Conservation (phyloP, 306 rosid species). For the Inga oerstediana region DNA sequence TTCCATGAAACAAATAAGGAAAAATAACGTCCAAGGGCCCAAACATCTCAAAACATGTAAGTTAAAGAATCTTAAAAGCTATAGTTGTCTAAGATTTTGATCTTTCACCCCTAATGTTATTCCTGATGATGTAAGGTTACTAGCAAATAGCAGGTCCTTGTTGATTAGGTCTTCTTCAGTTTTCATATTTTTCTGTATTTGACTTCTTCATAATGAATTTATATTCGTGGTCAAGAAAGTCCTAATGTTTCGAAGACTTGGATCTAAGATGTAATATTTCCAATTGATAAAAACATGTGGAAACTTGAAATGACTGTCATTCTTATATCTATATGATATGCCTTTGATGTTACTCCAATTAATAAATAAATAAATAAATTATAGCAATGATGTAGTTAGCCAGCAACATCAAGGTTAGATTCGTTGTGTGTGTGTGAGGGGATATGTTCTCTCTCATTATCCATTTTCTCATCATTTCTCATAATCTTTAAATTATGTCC, state of each 20-base stretch:
- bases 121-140: too few relatives aligned
- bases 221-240: too few relatives aligned
- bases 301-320: not conserved
- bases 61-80: not conserved
- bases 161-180: not conserved
- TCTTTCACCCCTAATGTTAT: too few relatives aligned
- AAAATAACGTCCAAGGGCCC: not conserved
- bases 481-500: too few relatives aligned
- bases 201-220: not conserved
- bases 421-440: too few relatives aligned
- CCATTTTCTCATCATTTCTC: too few relatives aligned
- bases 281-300: not conserved
- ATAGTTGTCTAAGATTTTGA: too few relatives aligned
- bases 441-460: too few relatives aligned
- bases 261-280: not conserved
- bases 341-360: not conserved
- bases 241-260: not conserved
- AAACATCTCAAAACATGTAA: not conserved
- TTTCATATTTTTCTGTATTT: too few relatives aligned
- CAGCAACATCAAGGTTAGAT: not conserved
- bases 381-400: not conserved
- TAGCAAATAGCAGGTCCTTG: too few relatives aligned
- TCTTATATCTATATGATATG: not conserved
- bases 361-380: not conserved
- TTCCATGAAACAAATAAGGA: not conserved